A percentile compares a stretch with the other conserved stretches of the same genome.
Conservation (phyloP, 768 basidiomycete genomes). For the Trametes sanguinea region DNA sequence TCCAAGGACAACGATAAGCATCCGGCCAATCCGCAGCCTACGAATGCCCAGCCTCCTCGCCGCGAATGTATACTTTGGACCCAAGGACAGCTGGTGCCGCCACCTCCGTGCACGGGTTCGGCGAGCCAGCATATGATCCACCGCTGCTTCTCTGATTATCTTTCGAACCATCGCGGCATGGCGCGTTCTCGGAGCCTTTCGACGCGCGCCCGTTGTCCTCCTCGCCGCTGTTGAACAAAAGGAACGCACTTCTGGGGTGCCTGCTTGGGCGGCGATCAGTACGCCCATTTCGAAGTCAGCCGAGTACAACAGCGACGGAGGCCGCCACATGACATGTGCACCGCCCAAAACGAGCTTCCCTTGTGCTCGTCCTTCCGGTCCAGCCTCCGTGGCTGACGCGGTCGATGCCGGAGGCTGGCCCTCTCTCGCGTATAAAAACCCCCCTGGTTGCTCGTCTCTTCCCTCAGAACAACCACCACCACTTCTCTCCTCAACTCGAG, state of each 20-base stretch:
- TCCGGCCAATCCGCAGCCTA: too few species aligned
- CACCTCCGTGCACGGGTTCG: too few species aligned
- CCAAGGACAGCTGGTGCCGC: too few species aligned
- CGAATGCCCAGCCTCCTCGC: too few species aligned
- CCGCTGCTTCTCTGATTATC: constrained; percentile 11
- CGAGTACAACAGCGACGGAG: not conserved
- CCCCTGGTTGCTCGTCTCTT: not conserved
- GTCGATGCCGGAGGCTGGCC: not conserved
- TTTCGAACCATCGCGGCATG: not conserved
- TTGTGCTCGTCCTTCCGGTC: too few species aligned
- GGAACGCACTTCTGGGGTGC: not conserved
- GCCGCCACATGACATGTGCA: not conserved
- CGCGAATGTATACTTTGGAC: too few species aligned
- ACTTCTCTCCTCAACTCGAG: not conserved
- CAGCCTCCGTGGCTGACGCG: too few species aligned
- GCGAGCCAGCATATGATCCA: not conserved
- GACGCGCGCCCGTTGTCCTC: too few species aligned
- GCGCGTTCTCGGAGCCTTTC: too few species aligned
- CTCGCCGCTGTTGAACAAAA: not conserved
- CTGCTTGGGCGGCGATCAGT: not conserved
- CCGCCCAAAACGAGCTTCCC: too few species aligned
- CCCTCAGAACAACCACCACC: not conserved
- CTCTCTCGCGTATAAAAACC: not conserved
- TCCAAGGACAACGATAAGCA: too few species aligned
- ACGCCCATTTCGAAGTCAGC: constrained; percentile 10